Conservation (phyloP, 2,329 filamentous ascomycete species). For the Colletotrichum gloeosporioides region DNA sequence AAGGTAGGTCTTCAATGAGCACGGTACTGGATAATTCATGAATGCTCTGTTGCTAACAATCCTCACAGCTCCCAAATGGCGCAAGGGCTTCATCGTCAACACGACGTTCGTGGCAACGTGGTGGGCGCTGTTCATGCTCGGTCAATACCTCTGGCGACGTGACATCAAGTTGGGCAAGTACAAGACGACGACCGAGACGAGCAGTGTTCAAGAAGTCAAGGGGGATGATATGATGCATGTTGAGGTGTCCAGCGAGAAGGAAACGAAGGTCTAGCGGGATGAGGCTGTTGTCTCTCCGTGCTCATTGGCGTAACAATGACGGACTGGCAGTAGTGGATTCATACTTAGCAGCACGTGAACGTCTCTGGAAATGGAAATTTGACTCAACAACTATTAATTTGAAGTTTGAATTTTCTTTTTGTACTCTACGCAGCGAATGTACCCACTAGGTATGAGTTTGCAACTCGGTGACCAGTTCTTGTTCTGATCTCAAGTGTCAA, state of each 20-base stretch:
- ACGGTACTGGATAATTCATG: neutral
- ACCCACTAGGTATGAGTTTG: no score
- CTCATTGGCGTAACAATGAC: neutral
- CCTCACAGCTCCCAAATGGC: constrained; percentile 8
- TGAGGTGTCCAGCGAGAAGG: neutral
- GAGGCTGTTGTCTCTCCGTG: neutral
- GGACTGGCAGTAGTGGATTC: neutral
- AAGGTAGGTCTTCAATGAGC: neutral
- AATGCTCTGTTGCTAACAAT: neutral
- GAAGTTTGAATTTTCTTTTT: neutral
- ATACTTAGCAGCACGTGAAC: neutral
- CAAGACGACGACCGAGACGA: neutral
- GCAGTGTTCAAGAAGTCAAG: neutral
- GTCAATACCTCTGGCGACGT: neutral
- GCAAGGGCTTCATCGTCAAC: constrained; percentile 24
- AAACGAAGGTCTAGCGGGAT: neutral
- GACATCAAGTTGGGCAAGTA: neutral
- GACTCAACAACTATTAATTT: neutral
- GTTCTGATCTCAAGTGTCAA: neutral
- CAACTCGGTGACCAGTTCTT: neutral
- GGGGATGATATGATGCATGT: neutral
- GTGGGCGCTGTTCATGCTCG: constrained; percentile 8
- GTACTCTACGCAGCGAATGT: neutral
- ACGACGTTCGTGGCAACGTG: neutral
- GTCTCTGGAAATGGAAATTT: neutral